Conservation (phyloP, 495 filamentous ascomycete genomes). For the Clavariopsis aquatica region DNA sequence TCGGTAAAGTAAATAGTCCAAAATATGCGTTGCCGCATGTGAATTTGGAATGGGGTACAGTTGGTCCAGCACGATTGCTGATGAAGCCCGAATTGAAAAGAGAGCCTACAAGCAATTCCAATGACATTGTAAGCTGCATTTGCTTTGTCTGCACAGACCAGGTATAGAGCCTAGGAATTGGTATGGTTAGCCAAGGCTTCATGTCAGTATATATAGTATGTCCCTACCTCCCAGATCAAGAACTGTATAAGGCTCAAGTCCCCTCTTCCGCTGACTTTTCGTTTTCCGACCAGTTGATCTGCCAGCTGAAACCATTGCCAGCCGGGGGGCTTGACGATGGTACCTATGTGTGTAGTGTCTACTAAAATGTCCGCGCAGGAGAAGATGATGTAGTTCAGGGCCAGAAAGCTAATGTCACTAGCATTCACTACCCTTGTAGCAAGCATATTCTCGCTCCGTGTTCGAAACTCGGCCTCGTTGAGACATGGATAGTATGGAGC, state of each 20-base stretch:
- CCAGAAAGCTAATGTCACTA: slow-evolving; percentile 18
- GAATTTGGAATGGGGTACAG: slow-evolving; percentile 11
- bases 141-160: slow-evolving; percentile 24
- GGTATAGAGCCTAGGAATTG: slow-evolving; percentile 23
- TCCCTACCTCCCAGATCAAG: slow-evolving; percentile 22
- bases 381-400: slow-evolving; percentile 33
- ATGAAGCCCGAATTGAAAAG: slow-evolving; percentile 34
- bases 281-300: slow-evolving; percentile 24
- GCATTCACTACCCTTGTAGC: background rate
- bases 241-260: slow-evolving; percentile 32
- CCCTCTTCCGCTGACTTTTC: slow-evolving; percentile 17
- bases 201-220: background rate
- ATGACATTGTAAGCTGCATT: slow-evolving; percentile 33
- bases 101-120: slow-evolving; percentile 28
- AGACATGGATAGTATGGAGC: slow-evolving; percentile 22
- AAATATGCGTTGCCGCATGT: slow-evolving; percentile 34
- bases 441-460: slow-evolving; percentile 24
- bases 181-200: background rate
- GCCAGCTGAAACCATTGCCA: slow-evolving; percentile 33
- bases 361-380: slow-evolving; percentile 16
- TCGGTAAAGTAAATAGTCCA: slow-evolving; percentile 29
- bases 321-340: slow-evolving; percentile 16
- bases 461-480: slow-evolving; percentile 29
- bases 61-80: slow-evolving; percentile 24
- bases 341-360: background rate